These are phyloP conservation scores for Pleurotus tuoliensis DNA, from an alignment of 768 basidiomycete species.

Conservation along the genomic window DNA sequence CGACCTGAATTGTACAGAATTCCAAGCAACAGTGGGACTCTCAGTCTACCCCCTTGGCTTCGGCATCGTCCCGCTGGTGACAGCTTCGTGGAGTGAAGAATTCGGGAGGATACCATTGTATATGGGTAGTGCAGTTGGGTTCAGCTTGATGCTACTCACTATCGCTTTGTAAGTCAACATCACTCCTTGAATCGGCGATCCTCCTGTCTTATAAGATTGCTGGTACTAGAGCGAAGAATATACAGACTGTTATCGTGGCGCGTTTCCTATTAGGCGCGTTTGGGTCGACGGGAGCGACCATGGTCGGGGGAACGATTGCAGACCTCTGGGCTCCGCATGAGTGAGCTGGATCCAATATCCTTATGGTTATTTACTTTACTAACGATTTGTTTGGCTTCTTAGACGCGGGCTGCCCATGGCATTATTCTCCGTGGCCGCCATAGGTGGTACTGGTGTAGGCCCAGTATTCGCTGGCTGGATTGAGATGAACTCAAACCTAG, in stretches of 20 bases:
- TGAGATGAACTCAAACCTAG: slow-evolving; percentile 50
- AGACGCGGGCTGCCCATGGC: slow-evolving; percentile 77
- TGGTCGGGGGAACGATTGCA: slow-evolving; percentile 15
- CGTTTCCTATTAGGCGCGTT: slow-evolving; percentile 13
- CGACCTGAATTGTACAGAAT: slow-evolving; percentile 26
- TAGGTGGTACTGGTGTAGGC: slow-evolving; percentile 62
- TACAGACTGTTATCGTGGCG: slow-evolving; percentile 19
- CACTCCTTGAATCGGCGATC: no score
- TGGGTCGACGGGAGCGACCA: slow-evolving; percentile 14
- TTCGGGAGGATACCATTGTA: slow-evolving; percentile 48
- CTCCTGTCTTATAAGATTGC: no score
- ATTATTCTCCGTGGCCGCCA: slow-evolving; percentile 57
- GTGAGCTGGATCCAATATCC: background rate
- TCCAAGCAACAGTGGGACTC: slow-evolving; percentile 30
- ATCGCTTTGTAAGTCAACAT: background rate
- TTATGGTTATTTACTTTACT: background rate
- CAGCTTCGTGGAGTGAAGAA: slow-evolving; percentile 55
- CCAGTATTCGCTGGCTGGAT: slow-evolving; percentile 66
- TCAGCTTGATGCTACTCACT: slow-evolving; percentile 9
- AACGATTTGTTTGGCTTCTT: background rate
- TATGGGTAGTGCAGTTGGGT: slow-evolving; percentile 36
- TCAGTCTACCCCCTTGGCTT: slow-evolving; percentile 47
- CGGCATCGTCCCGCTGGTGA: slow-evolving; percentile 46
- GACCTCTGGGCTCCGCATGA: slow-evolving; percentile 12
- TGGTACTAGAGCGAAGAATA: slow-evolving; percentile 21